phyloP scores from a whole-genome alignment of 495 filamentous ascomycete genomes.

The Podospora anserina region DNA sequence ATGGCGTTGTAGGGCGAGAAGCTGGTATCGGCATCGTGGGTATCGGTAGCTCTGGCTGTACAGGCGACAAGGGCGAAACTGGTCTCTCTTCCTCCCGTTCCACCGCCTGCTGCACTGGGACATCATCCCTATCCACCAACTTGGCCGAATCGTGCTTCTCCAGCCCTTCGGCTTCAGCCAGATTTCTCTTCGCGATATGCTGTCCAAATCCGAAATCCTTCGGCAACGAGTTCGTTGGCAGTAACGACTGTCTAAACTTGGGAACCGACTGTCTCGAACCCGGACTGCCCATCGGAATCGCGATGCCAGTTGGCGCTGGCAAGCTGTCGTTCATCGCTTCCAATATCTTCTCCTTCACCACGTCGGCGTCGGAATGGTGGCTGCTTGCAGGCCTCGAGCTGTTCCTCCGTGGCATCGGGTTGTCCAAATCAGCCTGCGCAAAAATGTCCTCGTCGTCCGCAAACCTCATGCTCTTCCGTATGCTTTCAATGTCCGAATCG shows the following conservation, averaged over 20 bases:
- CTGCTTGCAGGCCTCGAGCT: conserved; percentile 29
- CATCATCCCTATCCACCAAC: conserved; percentile 29
- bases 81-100: not conserved
- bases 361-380: conserved; percentile 34
- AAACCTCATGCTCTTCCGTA: conserved; percentile 32
- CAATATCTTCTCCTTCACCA: conserved; percentile 37
- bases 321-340: conserved; percentile 47
- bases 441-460: conserved; percentile 33
- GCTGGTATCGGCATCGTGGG: not conserved
- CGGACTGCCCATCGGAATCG: conserved; percentile 20
- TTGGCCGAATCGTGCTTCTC: conserved; percentile 37
- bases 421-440: conserved; percentile 27
- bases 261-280: conserved; percentile 37
- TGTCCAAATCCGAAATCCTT: conserved; percentile 33
- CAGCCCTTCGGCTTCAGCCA: conserved; percentile 12
- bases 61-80: conserved; percentile 10
- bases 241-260: conserved; percentile 37
- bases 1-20: conserved; percentile 17
- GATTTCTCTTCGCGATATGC: conserved; percentile 22
- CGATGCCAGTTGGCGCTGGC: conserved; percentile 26
- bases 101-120: not conserved
- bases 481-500: conserved; percentile 45
- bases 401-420: conserved; percentile 19
- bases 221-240: conserved; percentile 31
- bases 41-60: not conserved